Percentiles rank a stretch among this genome's conserved stretches.
Conservation (phyloP, 1,284 basidiomycete genomes). For the Boletus calvinii region DNA sequence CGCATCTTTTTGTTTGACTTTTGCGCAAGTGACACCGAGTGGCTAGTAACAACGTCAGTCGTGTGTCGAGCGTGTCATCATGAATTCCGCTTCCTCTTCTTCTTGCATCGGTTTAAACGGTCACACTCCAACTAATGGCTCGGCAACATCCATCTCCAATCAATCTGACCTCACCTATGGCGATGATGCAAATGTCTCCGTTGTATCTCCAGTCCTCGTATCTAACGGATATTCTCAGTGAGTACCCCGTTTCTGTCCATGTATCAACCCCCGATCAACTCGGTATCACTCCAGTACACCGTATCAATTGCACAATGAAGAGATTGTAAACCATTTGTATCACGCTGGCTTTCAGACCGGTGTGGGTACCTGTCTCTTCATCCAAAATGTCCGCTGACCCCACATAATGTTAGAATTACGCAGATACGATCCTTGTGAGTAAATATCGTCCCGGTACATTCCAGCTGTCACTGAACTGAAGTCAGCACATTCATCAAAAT, state of each 20-base stretch:
- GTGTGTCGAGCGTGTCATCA: conserved; percentile 11
- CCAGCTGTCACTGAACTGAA: conserved; percentile 18
- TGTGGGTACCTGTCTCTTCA: conserved; percentile 45
- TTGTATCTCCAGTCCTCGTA: conserved; percentile 22
- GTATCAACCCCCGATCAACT: conserved; percentile 12
- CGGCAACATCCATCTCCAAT: conserved; percentile 12
- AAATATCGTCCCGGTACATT: conserved; percentile 12
- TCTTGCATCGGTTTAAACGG: conserved; percentile 25
- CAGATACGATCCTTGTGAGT: conserved; percentile 74
- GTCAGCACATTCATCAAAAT: conserved; percentile 72
- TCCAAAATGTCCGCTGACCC: conserved; percentile 8
- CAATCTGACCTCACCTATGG: conserved; percentile 24
- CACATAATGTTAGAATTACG: conserved; percentile 59
- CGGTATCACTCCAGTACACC: conserved; percentile 37
- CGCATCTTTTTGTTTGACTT: conserved; percentile 19
- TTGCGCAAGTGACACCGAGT: conserved; percentile 7
- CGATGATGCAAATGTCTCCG: conserved; percentile 23
- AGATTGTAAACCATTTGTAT: conserved; percentile 73
- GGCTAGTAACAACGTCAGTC: conserved; percentile 1
- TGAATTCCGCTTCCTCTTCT: conserved; percentile 27
- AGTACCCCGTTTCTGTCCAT: conserved; percentile 26
- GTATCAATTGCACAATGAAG: conserved; percentile 63
- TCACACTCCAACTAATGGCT: conserved; percentile 26
- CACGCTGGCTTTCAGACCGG: conserved; percentile 76
- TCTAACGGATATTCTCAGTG: conserved; percentile 45